These are phyloP conservation scores for Saccharomyces pastorianus DNA, from an alignment of 1,139 yeast species.

Conservation along the genomic window DNA sequence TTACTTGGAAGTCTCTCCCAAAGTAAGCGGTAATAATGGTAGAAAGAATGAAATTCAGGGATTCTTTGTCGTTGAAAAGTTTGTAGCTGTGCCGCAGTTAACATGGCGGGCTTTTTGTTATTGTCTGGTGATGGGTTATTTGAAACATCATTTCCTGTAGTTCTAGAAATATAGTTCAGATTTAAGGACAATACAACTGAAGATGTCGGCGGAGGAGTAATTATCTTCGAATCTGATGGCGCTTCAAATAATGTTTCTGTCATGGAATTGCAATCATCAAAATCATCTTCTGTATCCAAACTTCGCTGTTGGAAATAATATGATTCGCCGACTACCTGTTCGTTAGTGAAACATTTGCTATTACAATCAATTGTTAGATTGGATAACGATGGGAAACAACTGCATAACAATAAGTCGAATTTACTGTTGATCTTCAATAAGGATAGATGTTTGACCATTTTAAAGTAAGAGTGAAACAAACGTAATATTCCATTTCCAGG, in stretches of 20 bases:
- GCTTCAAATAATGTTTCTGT: constrained; percentile 25
- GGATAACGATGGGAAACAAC: constrained; percentile 36
- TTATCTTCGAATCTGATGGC: constrained; percentile 13
- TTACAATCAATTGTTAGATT: constrained; percentile 39
- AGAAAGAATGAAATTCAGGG: constrained; percentile 27
- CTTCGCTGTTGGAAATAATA: constrained; percentile 20
- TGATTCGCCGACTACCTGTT: constrained; percentile 18
- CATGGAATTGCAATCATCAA: constrained; percentile 14
- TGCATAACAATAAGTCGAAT: constrained; percentile 44
- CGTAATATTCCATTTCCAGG: constrained; percentile 33
- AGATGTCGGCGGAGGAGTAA: constrained; percentile 30
- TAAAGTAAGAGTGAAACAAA: constrained; percentile 33
- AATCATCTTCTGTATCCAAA: constrained; percentile 4
- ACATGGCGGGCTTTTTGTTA: constrained; percentile 19
- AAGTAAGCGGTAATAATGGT: constrained; percentile 23
- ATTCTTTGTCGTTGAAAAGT: constrained; percentile 20
- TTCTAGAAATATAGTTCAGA: constrained; percentile 19
- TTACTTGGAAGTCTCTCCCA: constrained; percentile 29
- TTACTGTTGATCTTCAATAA: constrained; percentile 37
- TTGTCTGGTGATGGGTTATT: constrained; percentile 7
- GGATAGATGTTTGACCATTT: constrained; percentile 33
- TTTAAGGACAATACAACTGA: constrained; percentile 25
- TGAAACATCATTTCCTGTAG: constrained; percentile 9
- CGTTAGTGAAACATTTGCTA: constrained; percentile 39
- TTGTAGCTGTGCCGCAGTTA: constrained; percentile 23